A percentile compares a stretch with the other conserved stretches of the same genome.
These are phyloP conservation scores for Kalanchoe fedtschenkoi DNA, from an alignment of 164 flowering plant genomes.

Conservation along the genomic window DNA sequence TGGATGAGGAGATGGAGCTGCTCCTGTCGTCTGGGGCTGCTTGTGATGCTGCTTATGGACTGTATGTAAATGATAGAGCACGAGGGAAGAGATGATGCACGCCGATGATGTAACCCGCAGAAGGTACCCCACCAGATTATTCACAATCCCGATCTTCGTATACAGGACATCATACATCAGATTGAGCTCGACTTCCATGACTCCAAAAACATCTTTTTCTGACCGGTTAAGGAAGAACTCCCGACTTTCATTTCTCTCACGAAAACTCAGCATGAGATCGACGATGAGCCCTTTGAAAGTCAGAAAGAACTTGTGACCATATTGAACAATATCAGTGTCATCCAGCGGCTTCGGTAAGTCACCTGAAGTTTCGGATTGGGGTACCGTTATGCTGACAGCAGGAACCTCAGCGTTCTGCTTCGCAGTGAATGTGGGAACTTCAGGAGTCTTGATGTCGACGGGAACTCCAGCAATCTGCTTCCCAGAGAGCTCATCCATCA, in stretches of 20 bases:
- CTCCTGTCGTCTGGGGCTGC: no score
- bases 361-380: no score
- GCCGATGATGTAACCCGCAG: conserved; percentile 15
- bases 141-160: conserved; percentile 29
- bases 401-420: neutral
- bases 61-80: conserved; percentile 12
- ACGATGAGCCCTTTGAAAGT: conserved; percentile 34
- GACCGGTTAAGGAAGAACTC: conserved; percentile 13
- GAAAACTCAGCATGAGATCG: conserved; percentile 26
- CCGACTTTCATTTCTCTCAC: conserved; percentile 22
- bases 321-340: conserved; percentile 11
- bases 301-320: conserved; percentile 19
- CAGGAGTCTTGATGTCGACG: neutral
- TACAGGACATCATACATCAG: conserved; percentile 37
- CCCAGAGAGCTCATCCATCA: conserved; percentile 21
- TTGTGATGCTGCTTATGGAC: neutral
- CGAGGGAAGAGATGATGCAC: conserved; percentile 11
- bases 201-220: conserved; percentile 18
- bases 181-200: conserved; percentile 34
- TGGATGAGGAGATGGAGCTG: neutral
- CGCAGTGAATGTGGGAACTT: neutral
- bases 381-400: neutral
- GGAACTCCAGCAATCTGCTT: conserved; percentile 16
- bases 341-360: no score
- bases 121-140: conserved; percentile 9